phyloP scores from a whole-genome alignment of 1,284 basidiomycete genomes.

The Ceratobasidium sp. region DNA sequence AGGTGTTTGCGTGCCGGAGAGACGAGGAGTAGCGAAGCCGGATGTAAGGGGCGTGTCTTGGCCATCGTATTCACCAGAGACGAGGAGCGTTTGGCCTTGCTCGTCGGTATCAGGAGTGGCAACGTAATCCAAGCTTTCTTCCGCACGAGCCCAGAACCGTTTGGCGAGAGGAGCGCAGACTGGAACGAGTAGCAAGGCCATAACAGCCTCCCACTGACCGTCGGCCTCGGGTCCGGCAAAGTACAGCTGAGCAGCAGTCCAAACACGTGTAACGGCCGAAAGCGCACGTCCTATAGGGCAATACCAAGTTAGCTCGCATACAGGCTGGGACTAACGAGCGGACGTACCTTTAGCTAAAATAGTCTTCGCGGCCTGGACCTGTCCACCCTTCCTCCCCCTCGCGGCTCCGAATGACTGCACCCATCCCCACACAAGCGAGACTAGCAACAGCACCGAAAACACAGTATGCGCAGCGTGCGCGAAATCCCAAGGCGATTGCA shows the following conservation, averaged over 20 bases:
- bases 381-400: slow-evolving; percentile 8
- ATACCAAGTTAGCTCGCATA: not conserved
- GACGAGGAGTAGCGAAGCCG: slow-evolving; percentile 13
- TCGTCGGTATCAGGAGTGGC: not conserved
- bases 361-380: slow-evolving; percentile 10
- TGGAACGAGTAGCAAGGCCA: slow-evolving; percentile 39
- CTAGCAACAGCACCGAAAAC: slow-evolving; percentile 38
- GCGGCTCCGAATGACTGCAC: not conserved
- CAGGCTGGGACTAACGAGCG: not conserved
- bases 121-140: slow-evolving; percentile 1
- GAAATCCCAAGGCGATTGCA: slow-evolving; percentile 34
- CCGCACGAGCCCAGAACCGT: slow-evolving; percentile 39
- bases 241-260: slow-evolving; percentile 30
- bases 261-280: slow-evolving; percentile 23
- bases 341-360: slow-evolving; percentile 31
- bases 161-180: slow-evolving; percentile 18
- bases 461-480: slow-evolving; percentile 39
- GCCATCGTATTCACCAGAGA: not conserved
- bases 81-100: not conserved
- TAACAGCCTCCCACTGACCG: slow-evolving; percentile 20
- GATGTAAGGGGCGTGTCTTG: slow-evolving; percentile 14
- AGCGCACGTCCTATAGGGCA: slow-evolving; percentile 11
- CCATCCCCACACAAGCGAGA: slow-evolving; percentile 40
- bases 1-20: not conserved
- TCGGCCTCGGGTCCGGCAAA: slow-evolving; percentile 9